Evolutionary conservation across 2,329 filamentous ascomycete species (phyloP).

Genomic region (Calonectria hongkongensis): DNA sequence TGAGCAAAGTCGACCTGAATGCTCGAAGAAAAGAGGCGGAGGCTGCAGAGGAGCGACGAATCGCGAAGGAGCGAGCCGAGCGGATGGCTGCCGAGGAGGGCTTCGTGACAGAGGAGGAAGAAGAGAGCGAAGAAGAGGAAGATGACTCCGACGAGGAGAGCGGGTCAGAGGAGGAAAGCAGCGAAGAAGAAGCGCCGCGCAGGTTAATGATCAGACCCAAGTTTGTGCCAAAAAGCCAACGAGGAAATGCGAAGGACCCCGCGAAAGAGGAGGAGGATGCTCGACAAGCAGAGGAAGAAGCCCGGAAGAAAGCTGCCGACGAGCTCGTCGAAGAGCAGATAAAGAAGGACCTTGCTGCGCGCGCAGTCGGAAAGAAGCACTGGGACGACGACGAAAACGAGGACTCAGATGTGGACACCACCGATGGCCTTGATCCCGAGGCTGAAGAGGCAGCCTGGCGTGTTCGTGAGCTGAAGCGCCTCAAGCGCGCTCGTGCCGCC

Average conservation of each 20-base stretch:
- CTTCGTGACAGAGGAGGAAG: constrained; percentile 76
- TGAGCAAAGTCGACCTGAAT: constrained; percentile 72
- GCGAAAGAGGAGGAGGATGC: constrained; percentile 60
- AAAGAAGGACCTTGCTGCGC: constrained; percentile 85
- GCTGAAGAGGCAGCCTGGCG: constrained; percentile 96
- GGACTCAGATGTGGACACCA: constrained; percentile 88
- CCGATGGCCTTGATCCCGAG: constrained; percentile 89
- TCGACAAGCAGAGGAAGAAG: constrained; percentile 73
- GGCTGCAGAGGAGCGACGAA: constrained; percentile 67
- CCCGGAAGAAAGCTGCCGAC: constrained; percentile 82
- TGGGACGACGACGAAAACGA: constrained; percentile 88
- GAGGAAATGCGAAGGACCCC: constrained; percentile 60
- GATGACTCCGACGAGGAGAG: constrained; percentile 63
- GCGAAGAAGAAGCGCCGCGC: constrained; percentile 75
- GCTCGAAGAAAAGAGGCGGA: constrained; percentile 67
- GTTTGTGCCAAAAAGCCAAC: constrained; percentile 77
- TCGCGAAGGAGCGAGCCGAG: constrained; percentile 71
- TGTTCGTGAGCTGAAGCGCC: constrained; percentile 89
- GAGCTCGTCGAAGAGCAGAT: constrained; percentile 92
- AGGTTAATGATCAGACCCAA: constrained; percentile 77
- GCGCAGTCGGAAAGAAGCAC: constrained; percentile 84
- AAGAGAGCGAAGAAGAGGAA: constrained; percentile 58
- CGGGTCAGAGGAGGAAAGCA: constrained; percentile 67
- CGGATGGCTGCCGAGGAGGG: constrained; percentile 75
- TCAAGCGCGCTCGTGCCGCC: constrained; percentile 89